Conservation (phyloP, 2,329 filamentous ascomycete genomes). For the Penicillium sp. region DNA sequence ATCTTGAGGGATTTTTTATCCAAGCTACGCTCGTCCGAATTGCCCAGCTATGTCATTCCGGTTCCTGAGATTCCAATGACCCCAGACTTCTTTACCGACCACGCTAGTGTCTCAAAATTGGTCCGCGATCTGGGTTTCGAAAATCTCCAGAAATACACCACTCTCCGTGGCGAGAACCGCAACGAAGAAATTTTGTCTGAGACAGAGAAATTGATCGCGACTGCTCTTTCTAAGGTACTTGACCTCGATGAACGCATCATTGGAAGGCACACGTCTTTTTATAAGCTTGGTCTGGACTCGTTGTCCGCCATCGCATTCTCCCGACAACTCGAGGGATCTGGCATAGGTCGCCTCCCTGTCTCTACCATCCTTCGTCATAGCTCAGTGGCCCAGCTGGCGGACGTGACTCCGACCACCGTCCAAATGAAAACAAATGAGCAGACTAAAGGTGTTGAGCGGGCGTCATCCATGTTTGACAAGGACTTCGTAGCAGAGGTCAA, state of each 20-base stretch:
- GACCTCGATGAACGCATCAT: slow-evolving; percentile 45
- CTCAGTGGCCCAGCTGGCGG: slow-evolving; percentile 57
- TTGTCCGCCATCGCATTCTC: slow-evolving; percentile 71
- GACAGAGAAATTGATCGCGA: slow-evolving; percentile 52
- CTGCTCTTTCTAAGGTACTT: slow-evolving; percentile 49
- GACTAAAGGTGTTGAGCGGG: background rate
- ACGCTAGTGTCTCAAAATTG: slow-evolving; percentile 47
- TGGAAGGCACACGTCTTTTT: slow-evolving; percentile 63
- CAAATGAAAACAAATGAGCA: slow-evolving; percentile 1
- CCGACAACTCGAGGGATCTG: slow-evolving; percentile 46
- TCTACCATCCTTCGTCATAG: slow-evolving; percentile 64
- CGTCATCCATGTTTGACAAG: slow-evolving; percentile 16
- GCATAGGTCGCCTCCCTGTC: slow-evolving; percentile 53
- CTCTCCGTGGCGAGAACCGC: slow-evolving; percentile 20
- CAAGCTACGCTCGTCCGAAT: slow-evolving; percentile 67
- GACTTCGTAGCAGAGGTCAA: slow-evolving; percentile 27
- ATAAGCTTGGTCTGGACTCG: slow-evolving; percentile 74
- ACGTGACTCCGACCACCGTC: slow-evolving; percentile 12
- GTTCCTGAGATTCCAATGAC: slow-evolving; percentile 66
- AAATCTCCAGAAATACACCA: slow-evolving; percentile 41
- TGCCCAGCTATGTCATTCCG: slow-evolving; percentile 68
- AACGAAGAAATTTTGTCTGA: slow-evolving; percentile 44
- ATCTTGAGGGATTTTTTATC: slow-evolving; percentile 53
- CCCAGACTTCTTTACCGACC: slow-evolving; percentile 68
- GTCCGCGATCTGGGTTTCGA: slow-evolving; percentile 42